Evolutionary conservation across 139 green algal species (phyloP), one percentile per base, ranked within the genome.

Genomic region (Mesostigma viride): DNA sequence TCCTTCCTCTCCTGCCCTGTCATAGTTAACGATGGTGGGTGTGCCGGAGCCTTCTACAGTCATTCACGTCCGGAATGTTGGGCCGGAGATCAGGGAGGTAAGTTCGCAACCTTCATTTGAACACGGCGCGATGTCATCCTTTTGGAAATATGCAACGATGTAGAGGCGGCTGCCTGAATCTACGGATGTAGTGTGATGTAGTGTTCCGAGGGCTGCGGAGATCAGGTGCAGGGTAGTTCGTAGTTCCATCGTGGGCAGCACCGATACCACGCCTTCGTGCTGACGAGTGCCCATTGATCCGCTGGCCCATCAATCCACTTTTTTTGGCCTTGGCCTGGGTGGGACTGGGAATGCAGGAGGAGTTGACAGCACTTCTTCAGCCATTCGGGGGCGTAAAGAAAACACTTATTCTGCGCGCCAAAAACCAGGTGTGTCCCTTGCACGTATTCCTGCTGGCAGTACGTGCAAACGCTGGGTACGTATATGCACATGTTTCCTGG

Each of bases 361-460:
- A 76, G 24, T 11, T 76, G 20, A 22, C 60, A 8, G 53, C 64
- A 24, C 44, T 76, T 11, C 64, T 64, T 8, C 64, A 73, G 46
- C n/a, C 34, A 5, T 76, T 76, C 26, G 70, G 70, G n/a, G 26
- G 31, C 8, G 70, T 76, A 22, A 26, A 63, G 45, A 76, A 73
- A 45, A 36, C 73, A 2, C 64, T 76, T 26, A 47, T 72, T 11
- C 48, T 76, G 31, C 32, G 70, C 3, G 35, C 70, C 17, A 76
- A 76, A 31, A 76, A 76, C 33, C 70, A 76, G 70, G 70, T 76
- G 3, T 32, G 31, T 24, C 33, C 14, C 35, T 58, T n/a, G n/a
- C n/a, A n/a, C n/a, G 35, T 27, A 6, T 17, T 67, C 60, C 20
- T 8, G 11, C 5, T 58, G 34, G 11, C 6, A 17, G 40, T 14